Conservation (phyloP, 306 rosid genomes). For the Ormosia emarginata region DNA sequence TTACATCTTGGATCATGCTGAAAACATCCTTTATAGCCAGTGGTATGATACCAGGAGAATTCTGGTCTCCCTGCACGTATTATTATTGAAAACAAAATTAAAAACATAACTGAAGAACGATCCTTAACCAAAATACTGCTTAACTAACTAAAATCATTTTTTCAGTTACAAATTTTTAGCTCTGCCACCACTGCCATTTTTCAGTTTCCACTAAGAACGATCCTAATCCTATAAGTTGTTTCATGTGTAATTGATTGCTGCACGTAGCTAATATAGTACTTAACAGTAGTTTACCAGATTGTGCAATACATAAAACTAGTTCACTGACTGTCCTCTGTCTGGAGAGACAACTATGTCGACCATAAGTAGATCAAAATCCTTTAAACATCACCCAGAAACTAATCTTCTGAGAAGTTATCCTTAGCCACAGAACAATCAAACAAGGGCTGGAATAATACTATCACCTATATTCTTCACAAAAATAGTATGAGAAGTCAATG, state of each 20-base stretch:
- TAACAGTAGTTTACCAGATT: background rate
- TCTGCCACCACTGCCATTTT: background rate
- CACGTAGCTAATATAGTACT: background rate
- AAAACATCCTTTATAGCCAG: conserved; percentile 98
- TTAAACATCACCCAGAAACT: background rate
- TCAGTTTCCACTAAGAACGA: background rate
- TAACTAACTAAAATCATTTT: background rate
- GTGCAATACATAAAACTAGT: background rate
- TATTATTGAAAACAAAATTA: conserved; percentile 18
- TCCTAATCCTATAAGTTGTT: background rate
- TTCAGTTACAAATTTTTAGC: background rate
- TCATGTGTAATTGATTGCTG: background rate
- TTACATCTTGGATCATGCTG: conserved; percentile 97
- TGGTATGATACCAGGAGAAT: conserved; percentile 90
- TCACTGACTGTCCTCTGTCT: background rate
- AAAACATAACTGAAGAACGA: background rate
- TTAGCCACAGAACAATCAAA: background rate
- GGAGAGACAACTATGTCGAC: background rate
- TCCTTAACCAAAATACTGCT: no score
- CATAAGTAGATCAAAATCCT: background rate
- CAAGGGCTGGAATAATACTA: background rate
- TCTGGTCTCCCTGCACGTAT: conserved; percentile 85
- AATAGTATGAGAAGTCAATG: background rate
- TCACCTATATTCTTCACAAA: background rate
- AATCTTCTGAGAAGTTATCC: background rate